Evolutionary conservation across 2,329 filamentous ascomycete species (phyloP), one percentile per base, ranked within the genome.

Genomic region (Penicillium olsonii): DNA sequence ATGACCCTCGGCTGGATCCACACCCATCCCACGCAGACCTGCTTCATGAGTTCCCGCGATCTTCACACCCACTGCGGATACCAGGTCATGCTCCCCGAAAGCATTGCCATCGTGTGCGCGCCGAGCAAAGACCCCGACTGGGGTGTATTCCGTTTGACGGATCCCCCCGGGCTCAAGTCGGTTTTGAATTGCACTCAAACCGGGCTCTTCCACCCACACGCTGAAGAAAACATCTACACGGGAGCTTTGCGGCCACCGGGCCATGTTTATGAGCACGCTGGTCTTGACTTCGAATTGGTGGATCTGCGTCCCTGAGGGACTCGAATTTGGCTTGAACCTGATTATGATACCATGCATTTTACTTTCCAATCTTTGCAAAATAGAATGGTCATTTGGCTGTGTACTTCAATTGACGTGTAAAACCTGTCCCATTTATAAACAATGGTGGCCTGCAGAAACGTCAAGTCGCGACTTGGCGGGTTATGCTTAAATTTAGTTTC

Each of bases 1-100:
- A 83, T 96, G 69, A 84, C 95, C 45, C 80, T 96, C 5, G 92
- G 92, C 33, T 99, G 94, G 94, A 99, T 99, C 53, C 94, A 99
- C 68, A 99, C 94, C 0, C 94, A 99, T 68, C 94, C 94, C 0
- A 90, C 87, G 0, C 94, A 99, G 73, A 95, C 90, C 0, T 99
- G 94, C 71, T 99, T 99, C 69, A 95, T 99, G 89, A 96, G 90
- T 67, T 94, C 88, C 41, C 80, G 92, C 42, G 94, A 99, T 66
- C 68, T 97, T 58, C 94, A 99, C 67, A 99, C 95, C 0, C 92
- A 96, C 66, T 86, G 87, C 3, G 91, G 91, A 10, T 97, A 96
- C 68, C 94, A 99, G 71, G 85, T 94, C 52, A 96, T 96, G 90
- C 83, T 97, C 73, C 87, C 91, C 1, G 94, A 99, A 76, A 95